Conservation (phyloP, 768 basidiomycete species). For the Termitomyces heimii region DNA sequence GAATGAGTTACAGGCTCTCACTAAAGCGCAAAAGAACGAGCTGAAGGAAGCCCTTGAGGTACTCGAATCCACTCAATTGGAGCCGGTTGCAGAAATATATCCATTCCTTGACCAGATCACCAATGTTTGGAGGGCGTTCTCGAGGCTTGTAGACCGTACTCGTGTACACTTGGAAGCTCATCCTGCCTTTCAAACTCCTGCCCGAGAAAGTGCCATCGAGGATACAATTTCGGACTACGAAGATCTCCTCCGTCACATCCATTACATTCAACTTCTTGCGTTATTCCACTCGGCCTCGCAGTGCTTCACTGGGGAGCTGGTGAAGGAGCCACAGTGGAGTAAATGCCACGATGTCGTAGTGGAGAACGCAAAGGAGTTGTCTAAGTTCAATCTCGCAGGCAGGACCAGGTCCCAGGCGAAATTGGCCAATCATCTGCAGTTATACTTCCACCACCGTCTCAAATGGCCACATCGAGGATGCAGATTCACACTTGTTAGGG, state of each 20-base stretch:
- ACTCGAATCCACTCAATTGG: neutral
- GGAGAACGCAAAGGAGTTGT: neutral
- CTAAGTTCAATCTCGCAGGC: neutral
- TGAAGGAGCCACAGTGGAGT: neutral
- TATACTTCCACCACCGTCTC: neutral
- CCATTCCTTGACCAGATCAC: neutral
- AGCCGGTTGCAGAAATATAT: neutral
- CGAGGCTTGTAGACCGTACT: neutral
- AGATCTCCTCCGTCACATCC: neutral
- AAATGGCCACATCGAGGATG: neutral
- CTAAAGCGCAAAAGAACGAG: neutral
- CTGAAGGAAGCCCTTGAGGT: neutral
- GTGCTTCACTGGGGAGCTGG: neutral
- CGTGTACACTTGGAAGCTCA: neutral
- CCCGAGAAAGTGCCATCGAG: neutral
- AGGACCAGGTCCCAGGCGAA: neutral
- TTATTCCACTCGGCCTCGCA: neutral
- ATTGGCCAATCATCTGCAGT: neutral
- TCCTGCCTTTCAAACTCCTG: neutral
- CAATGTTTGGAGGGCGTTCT: neutral
- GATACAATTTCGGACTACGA: neutral
- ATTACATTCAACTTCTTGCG: neutral
- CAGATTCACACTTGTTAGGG: neutral
- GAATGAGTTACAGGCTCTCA: neutral
- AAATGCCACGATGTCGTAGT: neutral